Base-by-base conservation (phyloP, 2,329 filamentous ascomycete genomes). In the Xylaria hypoxylon region DNA sequence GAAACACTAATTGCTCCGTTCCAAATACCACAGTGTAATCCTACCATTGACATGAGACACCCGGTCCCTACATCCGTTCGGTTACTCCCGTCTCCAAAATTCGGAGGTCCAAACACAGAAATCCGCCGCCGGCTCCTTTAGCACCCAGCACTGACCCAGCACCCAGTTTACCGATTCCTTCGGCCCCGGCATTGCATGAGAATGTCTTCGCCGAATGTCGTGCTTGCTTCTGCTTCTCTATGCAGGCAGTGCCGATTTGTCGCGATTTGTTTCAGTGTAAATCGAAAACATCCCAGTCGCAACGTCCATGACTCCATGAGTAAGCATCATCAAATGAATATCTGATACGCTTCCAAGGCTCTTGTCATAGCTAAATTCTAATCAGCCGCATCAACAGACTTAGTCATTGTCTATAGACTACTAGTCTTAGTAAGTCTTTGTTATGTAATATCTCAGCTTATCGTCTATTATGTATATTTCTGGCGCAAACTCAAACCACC, bases 51-150 rank as follows among this genome's bases (percentile, higher is more conserved):
- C 5, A 56, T 56, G 40, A 51, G 33, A 56, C 55, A 52, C 48
- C 33, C 52, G 19, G 19, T 62, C 26, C 38, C 33, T 52, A 13
- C 33, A 59, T 44, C 22, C n/a, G 58, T 44, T 68, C 67, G 64
- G 64, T 44, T 67, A 47, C 57, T 69, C 57, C 67, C 64, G 67
- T 59, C 50, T 50, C 22, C 35, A 57, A 35, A 31, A 56, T 28
- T 67, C 67, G 64, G 67, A 69, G 61, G 17, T 69, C 67, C 67
- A 59, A 69, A 69, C 57, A 53, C 24, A 69, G 67, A 69, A 64
- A 69, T 64, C 67, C 64, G 64, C 67, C 59, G 62, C 22, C 55
- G 50, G 53, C 28, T 52, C 31, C 10, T 22, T 31, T 50, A 13
- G 11, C 13, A 15, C 35, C 11, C 10, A 38, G 11, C 11, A 38